Evolutionary conservation across 805 yeast species (phyloP).

Genomic region (Myxozyma monticola): DNA sequence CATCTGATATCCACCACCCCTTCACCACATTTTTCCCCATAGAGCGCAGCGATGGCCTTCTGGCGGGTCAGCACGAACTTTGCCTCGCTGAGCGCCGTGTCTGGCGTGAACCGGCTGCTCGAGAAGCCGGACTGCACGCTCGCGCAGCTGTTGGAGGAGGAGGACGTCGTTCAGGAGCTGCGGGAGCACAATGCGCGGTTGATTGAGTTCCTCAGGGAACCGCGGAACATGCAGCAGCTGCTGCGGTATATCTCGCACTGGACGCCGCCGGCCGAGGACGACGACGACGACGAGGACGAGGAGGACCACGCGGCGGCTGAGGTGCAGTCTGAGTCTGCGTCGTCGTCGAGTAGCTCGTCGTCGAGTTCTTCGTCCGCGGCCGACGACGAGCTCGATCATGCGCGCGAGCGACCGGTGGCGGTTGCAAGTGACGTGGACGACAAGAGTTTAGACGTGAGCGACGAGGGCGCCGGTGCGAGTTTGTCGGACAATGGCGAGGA

Average conservation of each 20-base stretch:
- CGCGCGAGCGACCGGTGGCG: neutral
- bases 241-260: constrained; percentile 56
- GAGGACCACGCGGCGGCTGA: neutral
- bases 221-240: constrained; percentile 66
- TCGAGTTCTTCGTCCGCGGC: constrained; percentile 4
- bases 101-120: constrained; percentile 38
- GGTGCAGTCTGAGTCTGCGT: neutral
- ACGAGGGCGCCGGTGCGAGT: neutral
- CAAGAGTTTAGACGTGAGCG: neutral
- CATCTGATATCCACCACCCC: neutral
- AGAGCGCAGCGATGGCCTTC: constrained; percentile 55
- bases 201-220: constrained; percentile 75
- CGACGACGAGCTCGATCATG: constrained; percentile 9
- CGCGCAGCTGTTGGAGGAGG: constrained; percentile 66
- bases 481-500: constrained; percentile 6
- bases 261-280: constrained; percentile 16
- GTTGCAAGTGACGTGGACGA: neutral
- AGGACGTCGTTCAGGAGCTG: constrained; percentile 70
- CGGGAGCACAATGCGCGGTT: constrained; percentile 71
- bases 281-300: neutral
- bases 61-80: constrained; percentile 56
- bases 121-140: constrained; percentile 48
- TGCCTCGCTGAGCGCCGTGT: constrained; percentile 48
- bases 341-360: constrained; percentile 1
- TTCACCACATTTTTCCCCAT: neutral